phyloP scores from a whole-genome alignment of 306 rosid species.

The Cicer judaicum region DNA sequence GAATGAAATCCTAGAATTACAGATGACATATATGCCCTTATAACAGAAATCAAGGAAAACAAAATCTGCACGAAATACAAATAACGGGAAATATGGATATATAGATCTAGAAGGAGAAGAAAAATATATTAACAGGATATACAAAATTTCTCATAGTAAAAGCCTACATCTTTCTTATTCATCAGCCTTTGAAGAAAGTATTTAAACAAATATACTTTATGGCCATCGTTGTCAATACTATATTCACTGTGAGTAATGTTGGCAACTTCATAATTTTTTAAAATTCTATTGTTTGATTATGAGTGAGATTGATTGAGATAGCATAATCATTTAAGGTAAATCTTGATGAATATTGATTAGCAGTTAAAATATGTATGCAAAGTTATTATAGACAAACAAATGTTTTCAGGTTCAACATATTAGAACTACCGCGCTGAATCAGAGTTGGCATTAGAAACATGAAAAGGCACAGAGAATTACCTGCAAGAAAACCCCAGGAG shows the following conservation, averaged over 20 bases:
- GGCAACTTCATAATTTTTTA: neutral
- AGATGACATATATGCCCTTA: neutral
- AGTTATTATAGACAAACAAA: slow-evolving; percentile 14
- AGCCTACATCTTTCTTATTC: neutral
- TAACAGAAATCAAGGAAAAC: neutral
- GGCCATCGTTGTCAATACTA: neutral
- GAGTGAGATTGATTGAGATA: slow-evolving; percentile 8
- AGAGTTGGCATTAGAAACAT: slow-evolving; percentile 26
- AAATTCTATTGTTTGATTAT: neutral
- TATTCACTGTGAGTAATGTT: slow-evolving; percentile 6
- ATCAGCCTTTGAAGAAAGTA: neutral
- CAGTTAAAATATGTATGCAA: slow-evolving; percentile 22
- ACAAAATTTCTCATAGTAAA: slow-evolving; percentile 4
- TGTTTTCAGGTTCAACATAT: slow-evolving; percentile 35
- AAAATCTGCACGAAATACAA: neutral
- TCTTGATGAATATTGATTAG: slow-evolving; percentile 34
- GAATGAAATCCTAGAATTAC: neutral
- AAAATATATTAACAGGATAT: neutral
- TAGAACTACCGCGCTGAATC: slow-evolving; percentile 29
- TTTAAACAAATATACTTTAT: neutral
- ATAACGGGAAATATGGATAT: neutral
- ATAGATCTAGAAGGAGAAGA: neutral
- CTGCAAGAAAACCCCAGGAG: slow-evolving; percentile 95
- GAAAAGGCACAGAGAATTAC: slow-evolving; percentile 50
- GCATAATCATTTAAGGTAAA: neutral